phyloP scores from a whole-genome alignment of 2,329 filamentous ascomycete genomes.

The Cladorrhinum sp. region DNA sequence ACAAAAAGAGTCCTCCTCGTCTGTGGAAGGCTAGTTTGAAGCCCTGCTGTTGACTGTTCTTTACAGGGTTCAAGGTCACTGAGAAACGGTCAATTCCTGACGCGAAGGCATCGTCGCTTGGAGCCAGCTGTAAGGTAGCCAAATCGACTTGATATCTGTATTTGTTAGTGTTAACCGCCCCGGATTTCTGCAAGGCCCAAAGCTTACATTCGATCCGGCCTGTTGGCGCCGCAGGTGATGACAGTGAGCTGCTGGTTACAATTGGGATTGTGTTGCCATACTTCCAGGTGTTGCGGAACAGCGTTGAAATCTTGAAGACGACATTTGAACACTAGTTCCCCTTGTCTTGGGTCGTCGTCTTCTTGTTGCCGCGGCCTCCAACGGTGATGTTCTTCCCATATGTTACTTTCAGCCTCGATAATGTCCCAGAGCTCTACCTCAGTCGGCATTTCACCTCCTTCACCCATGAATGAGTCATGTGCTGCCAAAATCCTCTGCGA shows the following conservation, averaged over 20 bases:
- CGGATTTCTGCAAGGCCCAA: too few species aligned
- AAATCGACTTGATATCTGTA: conserved; percentile 10
- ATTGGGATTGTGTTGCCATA: neutral
- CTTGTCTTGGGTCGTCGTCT: conserved; percentile 3
- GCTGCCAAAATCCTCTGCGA: neutral
- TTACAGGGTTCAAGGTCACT: neutral
- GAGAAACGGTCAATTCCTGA: neutral
- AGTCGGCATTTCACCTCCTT: neutral
- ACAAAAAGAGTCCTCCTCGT: conserved; percentile 13
- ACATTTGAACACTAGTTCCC: conserved; percentile 7
- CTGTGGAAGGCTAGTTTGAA: conserved; percentile 8
- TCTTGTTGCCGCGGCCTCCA: conserved; percentile 2
- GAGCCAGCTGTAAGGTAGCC: neutral
- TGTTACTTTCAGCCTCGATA: neutral
- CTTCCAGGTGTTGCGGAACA: neutral
- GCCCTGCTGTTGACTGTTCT: neutral
- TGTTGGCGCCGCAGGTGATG: neutral
- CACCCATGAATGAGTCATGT: neutral
- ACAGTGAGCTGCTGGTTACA: neutral
- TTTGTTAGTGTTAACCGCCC: neutral
- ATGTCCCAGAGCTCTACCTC: neutral
- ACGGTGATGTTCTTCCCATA: conserved; percentile 1
- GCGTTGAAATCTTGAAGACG: conserved; percentile 1
- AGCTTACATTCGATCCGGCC: conserved; percentile 3
- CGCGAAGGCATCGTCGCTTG: neutral